Evolutionary conservation across 768 basidiomycete genomes (phyloP).

Genomic region (Serendipita vermifera): DNA sequence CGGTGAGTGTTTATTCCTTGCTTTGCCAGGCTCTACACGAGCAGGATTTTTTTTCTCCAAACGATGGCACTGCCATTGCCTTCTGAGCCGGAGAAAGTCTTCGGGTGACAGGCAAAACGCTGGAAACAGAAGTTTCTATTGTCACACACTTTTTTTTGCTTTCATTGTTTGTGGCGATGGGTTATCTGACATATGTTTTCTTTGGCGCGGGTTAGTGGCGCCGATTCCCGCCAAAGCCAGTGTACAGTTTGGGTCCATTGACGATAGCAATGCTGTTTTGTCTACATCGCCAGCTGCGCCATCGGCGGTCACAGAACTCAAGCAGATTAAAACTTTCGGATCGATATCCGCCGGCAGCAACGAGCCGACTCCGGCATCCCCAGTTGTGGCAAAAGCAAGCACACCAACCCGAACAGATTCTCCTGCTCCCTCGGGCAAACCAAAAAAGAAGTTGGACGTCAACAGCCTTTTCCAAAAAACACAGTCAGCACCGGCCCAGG

Average conservation of each 20-base stretch:
- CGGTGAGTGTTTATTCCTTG: not conserved
- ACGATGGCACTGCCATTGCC: not conserved
- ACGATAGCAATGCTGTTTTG: not conserved
- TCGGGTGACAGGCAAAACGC: not conserved
- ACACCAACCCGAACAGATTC: not conserved
- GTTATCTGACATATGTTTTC: not conserved
- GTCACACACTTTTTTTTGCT: not conserved
- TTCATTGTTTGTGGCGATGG: too few species aligned
- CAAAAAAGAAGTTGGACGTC: not conserved
- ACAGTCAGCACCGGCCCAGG: not conserved
- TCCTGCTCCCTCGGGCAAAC: not conserved
- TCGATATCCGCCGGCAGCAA: not conserved
- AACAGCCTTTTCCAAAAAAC: not conserved
- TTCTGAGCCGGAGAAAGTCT: not conserved
- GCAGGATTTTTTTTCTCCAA: not conserved
- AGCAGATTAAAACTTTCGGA: not conserved
- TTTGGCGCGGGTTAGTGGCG: not conserved
- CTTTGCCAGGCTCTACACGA: not conserved
- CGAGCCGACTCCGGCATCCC: not conserved
- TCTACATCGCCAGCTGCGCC: conserved; percentile 2
- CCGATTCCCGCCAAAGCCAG: not conserved
- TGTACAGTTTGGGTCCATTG: not conserved
- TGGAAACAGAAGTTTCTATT: not conserved
- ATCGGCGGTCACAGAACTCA: not conserved
- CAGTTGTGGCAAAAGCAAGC: not conserved